These are phyloP conservation scores for Castanea sativa DNA, from an alignment of 306 rosid genomes.

Conservation along the genomic window DNA sequence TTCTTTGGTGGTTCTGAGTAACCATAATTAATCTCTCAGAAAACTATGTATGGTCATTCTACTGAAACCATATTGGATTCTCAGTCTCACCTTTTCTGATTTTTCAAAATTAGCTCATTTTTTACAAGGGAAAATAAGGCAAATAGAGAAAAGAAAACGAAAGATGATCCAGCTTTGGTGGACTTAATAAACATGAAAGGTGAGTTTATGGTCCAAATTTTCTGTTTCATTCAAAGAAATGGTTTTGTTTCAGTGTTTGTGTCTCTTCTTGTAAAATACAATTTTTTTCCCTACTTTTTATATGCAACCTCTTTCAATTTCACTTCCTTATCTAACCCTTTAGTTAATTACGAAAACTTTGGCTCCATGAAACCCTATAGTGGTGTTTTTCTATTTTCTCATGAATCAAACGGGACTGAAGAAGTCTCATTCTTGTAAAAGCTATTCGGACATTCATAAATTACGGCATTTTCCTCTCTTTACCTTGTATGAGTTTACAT, in stretches of 20 bases:
- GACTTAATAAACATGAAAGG: neutral
- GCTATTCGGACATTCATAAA: neutral
- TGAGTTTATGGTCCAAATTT: neutral
- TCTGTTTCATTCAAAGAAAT: neutral
- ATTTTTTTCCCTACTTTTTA: neutral
- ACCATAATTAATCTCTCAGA: neutral
- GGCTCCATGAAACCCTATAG: neutral
- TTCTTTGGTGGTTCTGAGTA: neutral
- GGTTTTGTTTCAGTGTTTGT: neutral
- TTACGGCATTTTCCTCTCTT: neutral
- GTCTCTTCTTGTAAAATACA: neutral
- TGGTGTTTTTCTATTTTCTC: neutral
- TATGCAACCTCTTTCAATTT: neutral
- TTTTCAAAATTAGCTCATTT: neutral
- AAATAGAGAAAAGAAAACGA: neutral
- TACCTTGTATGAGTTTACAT: neutral
- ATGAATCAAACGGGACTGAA: neutral
- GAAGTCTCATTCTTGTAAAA: neutral
- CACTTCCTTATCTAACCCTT: neutral
- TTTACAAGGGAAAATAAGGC: neutral
- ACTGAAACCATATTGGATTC: neutral
- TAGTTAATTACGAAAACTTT: neutral
- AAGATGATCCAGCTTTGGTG: neutral
- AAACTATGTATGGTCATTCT: neutral
- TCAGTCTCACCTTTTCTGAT: neutral